Conservation (phyloP, 2,329 filamentous ascomycete species). For the Colletotrichum sidae region DNA sequence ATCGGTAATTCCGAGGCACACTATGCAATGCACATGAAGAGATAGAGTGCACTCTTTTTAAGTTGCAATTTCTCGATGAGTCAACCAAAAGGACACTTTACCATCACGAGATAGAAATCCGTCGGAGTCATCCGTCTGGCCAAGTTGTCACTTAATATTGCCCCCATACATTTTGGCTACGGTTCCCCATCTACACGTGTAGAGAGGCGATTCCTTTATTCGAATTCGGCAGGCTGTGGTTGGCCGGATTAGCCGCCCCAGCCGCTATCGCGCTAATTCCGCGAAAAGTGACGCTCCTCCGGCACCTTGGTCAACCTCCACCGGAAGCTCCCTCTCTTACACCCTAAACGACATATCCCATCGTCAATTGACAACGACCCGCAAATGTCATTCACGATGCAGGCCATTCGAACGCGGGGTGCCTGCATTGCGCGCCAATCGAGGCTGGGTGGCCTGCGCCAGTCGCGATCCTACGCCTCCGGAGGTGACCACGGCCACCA, state of each 20-base stretch:
- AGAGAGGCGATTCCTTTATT: conserved; percentile 35
- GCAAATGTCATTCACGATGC: conserved; percentile 45
- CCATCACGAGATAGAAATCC: conserved; percentile 31
- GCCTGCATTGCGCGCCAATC: conserved; percentile 52
- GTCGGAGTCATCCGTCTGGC: conserved; percentile 32
- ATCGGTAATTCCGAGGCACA: no score
- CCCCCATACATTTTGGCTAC: neutral
- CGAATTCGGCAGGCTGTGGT: conserved; percentile 37
- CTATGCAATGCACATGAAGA: no score
- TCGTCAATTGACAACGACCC: conserved; percentile 33
- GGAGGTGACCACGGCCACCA: conserved; percentile 59
- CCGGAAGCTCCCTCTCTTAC: conserved; percentile 30
- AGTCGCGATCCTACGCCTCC: conserved; percentile 65
- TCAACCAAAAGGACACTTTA: conserved; percentile 38
- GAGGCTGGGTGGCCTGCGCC: conserved; percentile 46
- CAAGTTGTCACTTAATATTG: conserved; percentile 32
- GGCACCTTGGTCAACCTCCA: conserved; percentile 32
- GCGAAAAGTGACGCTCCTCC: conserved; percentile 35
- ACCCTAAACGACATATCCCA: conserved; percentile 15
- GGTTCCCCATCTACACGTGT: neutral
- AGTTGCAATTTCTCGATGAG: conserved; percentile 13
- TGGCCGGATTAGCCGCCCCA: conserved; percentile 17
- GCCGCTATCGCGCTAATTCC: conserved; percentile 15
- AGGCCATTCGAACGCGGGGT: conserved; percentile 50
- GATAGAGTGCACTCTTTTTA: neutral